Base-by-base conservation (phyloP, 345 rosid species). In the Raphanus sativus region DNA sequence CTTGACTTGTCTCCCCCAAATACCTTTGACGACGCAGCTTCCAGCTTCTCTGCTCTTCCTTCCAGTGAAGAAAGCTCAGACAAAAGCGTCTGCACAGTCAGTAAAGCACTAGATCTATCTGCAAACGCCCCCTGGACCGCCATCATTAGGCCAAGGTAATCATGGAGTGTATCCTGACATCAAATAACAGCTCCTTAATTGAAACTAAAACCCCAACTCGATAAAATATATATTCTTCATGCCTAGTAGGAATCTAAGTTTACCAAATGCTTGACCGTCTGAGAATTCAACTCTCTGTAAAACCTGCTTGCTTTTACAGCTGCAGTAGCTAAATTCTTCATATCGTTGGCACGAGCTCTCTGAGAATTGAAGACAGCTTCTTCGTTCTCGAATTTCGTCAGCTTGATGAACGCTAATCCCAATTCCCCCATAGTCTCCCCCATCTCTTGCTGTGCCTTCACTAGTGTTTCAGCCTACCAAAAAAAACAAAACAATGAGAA, bases 1-100 rank as follows among this genome's bases (percentile, higher is more conserved):
- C 97, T 88, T 63, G 97, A 89, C 84, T 85, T 95, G 86, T 95
- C 99, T 25, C 98, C 98, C 16, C 99, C 99, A 90, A 89, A 95
- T 76, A 93, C 85, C 80, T 95, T 95, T 26, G 97, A 89, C 33
- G 96, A 90, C 60, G 94, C 96, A 72, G 89, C 96, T 84, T 95
- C 94, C 74, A 95, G 96, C 81, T 93, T 92, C 74, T 95, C 97
- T 59, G 90, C 87, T 84, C 90, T 92, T 8, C 65, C 80, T 26
- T 91, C 84, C 84, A 93, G 78, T 0, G 94, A 72, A 70, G 99
- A 85, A 73, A 90, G 75, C 56, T 95, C 98, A 52, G 99, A 85
- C 48, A 89, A 74, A 80, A 95, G 94, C 71, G 97, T 89, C 83
- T 95, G 99, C 73, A 93, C 94, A 0, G 97, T 91, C 84, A 95